Base-by-base conservation (phyloP, 164 flowering plant species). In the Macadamia integrifolia region DNA sequence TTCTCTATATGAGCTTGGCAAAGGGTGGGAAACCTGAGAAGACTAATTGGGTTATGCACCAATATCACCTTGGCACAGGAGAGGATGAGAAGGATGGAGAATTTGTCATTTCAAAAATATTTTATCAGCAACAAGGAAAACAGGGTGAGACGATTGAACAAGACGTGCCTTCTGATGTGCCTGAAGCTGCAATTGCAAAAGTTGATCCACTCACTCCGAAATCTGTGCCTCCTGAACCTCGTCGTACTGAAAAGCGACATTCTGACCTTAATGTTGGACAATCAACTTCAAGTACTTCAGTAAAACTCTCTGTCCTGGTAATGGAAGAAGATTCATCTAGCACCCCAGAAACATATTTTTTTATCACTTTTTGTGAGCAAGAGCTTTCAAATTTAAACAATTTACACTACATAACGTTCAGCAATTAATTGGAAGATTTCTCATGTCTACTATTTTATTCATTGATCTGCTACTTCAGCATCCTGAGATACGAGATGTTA, bases 31-130 rank as follows among this genome's bases (percentile, higher is more conserved):
- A 88, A 66, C 42, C 97, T 31, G 97, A 89, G 79, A 94, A 92
- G 73, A 88, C 97, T 40, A 90, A 85, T 75, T 94, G 98, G 98
- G 97, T 90, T 46, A 92, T 92, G 97, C 97, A 94, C 69, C 98
- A 94, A 64, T 94, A 94, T 68, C 98, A 94, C 79, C 77, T 94
- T 17, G 98, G 97, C 60, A 90, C 88, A 6, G 89, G 71, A 46
- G 97, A 94, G 68, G 97, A 92, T 66, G 97, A 94, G 67, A 87
- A 78, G 68, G 92, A 90, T 56, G 93, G 97, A 9, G 86, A 87
- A 40, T 87, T 74, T 83, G 97, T 92, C 44, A 76, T 94, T 35
- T 94, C 98, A 0, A 94, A 94, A 75, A 77, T 94, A 29, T 90
- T 86, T 72, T 82, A 81, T 77, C 97, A 94, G 81, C 93, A 84